phyloP scores from a whole-genome alignment of 1,284 basidiomycete genomes.

The Vanrija sp. region DNA sequence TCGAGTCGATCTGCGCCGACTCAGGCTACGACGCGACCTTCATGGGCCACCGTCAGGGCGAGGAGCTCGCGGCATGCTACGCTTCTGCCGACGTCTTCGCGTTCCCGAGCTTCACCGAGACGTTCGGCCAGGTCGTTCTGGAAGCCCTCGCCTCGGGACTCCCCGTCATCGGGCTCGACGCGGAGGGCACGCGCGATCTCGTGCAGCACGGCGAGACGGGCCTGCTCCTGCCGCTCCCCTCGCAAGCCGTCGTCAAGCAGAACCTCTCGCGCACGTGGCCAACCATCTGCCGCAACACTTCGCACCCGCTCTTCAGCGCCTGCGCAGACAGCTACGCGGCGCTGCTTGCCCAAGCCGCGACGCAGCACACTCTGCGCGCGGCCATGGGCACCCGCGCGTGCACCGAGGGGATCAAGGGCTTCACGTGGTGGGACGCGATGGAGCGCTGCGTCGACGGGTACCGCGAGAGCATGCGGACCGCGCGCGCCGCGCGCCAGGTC shows the following conservation, averaged over 20 bases:
- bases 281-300: conserved; percentile 37
- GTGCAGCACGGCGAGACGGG: conserved; percentile 53
- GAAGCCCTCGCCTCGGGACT: conserved; percentile 57
- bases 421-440: conserved; percentile 58
- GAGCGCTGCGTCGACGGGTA: conserved; percentile 56
- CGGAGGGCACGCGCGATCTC: conserved; percentile 58
- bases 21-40: conserved; percentile 53
- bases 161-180: conserved; percentile 57
- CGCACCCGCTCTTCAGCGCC: conserved; percentile 40
- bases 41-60: conserved; percentile 53
- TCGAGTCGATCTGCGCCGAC: conserved; percentile 51
- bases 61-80: conserved; percentile 51
- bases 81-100: conserved; percentile 57
- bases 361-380: conserved; percentile 42
- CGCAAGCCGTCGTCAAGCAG: conserved; percentile 18
- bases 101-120: conserved; percentile 57
- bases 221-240: conserved; percentile 46
- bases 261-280: conserved; percentile 31
- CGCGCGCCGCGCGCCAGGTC: conserved; percentile 12
- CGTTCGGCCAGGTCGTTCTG: conserved; percentile 57
- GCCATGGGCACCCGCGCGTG: conserved; percentile 50
- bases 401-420: conserved; percentile 47
- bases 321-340: conserved; percentile 51
- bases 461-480: conserved; percentile 45
- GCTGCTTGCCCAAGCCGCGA: conserved; percentile 47